Percentiles rank a stretch among this genome's conserved stretches.
Conservation (phyloP, 2,329 filamentous ascomycete genomes). For the Rosellinia necatrix region DNA sequence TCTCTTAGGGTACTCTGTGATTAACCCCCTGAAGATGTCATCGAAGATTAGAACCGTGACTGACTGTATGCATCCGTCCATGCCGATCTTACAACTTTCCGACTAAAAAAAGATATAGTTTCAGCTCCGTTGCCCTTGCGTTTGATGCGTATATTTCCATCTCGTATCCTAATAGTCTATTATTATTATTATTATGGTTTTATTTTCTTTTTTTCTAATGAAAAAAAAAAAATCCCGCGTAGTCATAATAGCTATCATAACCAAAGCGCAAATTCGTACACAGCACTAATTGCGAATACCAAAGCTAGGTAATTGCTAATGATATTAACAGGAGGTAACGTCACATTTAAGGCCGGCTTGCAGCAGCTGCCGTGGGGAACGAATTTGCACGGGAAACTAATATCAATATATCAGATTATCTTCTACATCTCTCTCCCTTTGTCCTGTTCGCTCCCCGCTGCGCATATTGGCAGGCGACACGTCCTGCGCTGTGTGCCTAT, state of each 20-base stretch:
- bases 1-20: background rate
- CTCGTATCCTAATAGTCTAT: background rate
- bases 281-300: background rate
- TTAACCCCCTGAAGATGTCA: too few relatives aligned
- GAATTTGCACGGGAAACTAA: slow-evolving; percentile 22
- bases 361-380: slow-evolving; percentile 36
- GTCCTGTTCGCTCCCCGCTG: slow-evolving; percentile 1
- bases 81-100: too few relatives aligned
- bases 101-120: background rate
- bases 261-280: background rate
- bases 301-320: slow-evolving; percentile 12
- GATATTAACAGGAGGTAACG: slow-evolving; percentile 28
- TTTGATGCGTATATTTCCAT: too few relatives aligned
- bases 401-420: slow-evolving; percentile 10
- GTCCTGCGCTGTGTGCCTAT: background rate
- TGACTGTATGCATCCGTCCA: too few relatives aligned
- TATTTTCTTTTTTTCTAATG: too few relatives aligned
- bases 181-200: too few relatives aligned
- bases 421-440: background rate
- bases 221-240: too few relatives aligned
- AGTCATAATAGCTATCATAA: too few relatives aligned
- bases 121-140: background rate
- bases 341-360: slow-evolving; percentile 34
- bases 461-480: slow-evolving; percentile 9
- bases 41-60: too few relatives aligned